Evolutionary conservation across 2,329 filamentous ascomycete species (phyloP).

Genomic region (Ophiostoma ulmi): DNA sequence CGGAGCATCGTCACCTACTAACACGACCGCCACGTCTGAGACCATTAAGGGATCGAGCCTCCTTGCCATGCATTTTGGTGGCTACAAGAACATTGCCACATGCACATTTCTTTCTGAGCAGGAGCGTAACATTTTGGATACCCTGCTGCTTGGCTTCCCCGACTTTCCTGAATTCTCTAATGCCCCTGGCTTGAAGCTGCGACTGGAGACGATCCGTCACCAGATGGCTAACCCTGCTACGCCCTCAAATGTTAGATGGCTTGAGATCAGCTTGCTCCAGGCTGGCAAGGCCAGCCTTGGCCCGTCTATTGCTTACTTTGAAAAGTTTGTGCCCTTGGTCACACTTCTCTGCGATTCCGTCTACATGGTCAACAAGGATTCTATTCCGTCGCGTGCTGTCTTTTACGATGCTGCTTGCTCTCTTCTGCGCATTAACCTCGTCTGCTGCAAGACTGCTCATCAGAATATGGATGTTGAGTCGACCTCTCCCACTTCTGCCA

Average conservation of each 20-base stretch:
- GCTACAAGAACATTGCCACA: conserved; percentile 29
- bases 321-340: conserved; percentile 40
- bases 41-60: conserved; percentile 41
- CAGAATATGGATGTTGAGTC: conserved; percentile 16
- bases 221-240: conserved; percentile 35
- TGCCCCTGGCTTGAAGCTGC: conserved; percentile 24
- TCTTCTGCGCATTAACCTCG: conserved; percentile 36
- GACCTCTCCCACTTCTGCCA: neutral
- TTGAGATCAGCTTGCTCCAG: conserved; percentile 49
- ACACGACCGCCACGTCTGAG: conserved; percentile 31
- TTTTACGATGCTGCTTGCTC: conserved; percentile 42
- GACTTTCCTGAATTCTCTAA: conserved; percentile 24
- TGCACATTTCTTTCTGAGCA: conserved; percentile 35
- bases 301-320: conserved; percentile 36
- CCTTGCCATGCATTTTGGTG: conserved; percentile 40
- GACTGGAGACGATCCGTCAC: conserved; percentile 37
- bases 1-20: neutral
- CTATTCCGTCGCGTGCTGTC: conserved; percentile 34
- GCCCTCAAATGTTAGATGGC: conserved; percentile 39
- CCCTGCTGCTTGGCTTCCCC: conserved; percentile 36
- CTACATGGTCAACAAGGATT: conserved; percentile 36
- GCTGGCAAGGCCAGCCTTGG: conserved; percentile 45
- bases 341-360: conserved; percentile 42
- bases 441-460: conserved; percentile 9
- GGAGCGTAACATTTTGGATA: conserved; percentile 36